Evolutionary conservation across 768 basidiomycete genomes (phyloP).

Genomic region (Plicaturopsis crispa): DNA sequence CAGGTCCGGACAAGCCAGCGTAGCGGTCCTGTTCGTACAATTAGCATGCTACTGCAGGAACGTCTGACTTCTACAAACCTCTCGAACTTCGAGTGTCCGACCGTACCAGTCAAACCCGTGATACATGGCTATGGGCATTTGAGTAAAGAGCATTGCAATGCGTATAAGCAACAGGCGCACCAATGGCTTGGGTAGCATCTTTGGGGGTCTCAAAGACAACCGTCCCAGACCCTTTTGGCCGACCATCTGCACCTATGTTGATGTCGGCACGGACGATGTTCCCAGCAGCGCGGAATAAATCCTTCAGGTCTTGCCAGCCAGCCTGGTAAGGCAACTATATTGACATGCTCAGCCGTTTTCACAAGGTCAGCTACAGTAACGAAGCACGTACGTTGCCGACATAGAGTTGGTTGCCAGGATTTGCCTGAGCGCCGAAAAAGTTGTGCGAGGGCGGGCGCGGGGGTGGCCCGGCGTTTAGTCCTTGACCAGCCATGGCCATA

Average conservation of each 20-base stretch:
- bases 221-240: constrained; percentile 95
- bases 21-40: constrained; percentile 70
- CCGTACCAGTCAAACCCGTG: constrained; percentile 98
- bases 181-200: constrained; percentile 88
- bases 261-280: constrained; percentile 95
- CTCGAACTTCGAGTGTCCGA: constrained; percentile 89
- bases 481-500: constrained; percentile 93
- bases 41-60: background rate
- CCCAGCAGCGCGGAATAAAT: constrained; percentile 92
- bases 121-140: constrained; percentile 67
- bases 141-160: background rate
- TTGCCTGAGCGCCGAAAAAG: constrained; percentile 43
- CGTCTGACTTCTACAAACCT: constrained; percentile 40
- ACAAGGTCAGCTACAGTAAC: background rate
- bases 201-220: constrained; percentile 90
- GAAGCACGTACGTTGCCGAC: constrained; percentile 89
- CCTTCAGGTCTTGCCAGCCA: constrained; percentile 99
- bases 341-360: background rate
- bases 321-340: constrained; percentile 86
- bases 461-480: constrained; percentile 69
- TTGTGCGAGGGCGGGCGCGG: constrained; percentile 81
- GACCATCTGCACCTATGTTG: constrained; percentile 86
- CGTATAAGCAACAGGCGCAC: constrained; percentile 38
- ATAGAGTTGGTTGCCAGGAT: constrained; percentile 86
- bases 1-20: constrained; percentile 71